Percentiles rank a stretch among this genome's conserved stretches.
phyloP scores from a whole-genome alignment of 1,139 yeast species.

The Candida pseudoviswanathii region DNA sequence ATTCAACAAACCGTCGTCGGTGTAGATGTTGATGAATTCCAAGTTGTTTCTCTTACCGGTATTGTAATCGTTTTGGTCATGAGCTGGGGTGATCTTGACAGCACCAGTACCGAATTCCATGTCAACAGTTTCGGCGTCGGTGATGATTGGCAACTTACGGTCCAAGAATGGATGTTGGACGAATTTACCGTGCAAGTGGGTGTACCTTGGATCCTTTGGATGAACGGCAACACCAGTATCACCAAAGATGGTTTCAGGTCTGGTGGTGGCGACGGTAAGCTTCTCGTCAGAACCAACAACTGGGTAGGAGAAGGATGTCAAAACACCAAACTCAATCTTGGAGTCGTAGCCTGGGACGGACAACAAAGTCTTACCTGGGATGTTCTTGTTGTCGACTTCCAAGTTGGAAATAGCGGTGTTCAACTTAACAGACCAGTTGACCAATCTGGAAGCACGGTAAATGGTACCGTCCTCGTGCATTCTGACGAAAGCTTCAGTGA shows the following conservation, averaged over 20 bases:
- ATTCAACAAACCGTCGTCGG: conserved; percentile 89
- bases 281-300: conserved; percentile 87
- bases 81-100: conserved; percentile 97
- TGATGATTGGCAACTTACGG: conserved; percentile 81
- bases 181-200: conserved; percentile 90
- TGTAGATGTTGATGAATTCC: conserved; percentile 85
- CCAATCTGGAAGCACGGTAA: conserved; percentile 90
- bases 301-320: conserved; percentile 90
- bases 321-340: conserved; percentile 92
- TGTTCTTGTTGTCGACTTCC: conserved; percentile 91
- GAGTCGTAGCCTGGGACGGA: conserved; percentile 89
- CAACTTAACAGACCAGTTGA: conserved; percentile 94
- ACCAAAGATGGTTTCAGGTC: conserved; percentile 98
- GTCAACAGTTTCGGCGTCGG: conserved; percentile 93
- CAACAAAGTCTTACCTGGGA: conserved; percentile 78
- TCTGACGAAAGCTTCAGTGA: conserved; percentile 86
- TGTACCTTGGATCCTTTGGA: conserved; percentile 91
- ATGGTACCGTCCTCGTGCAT: conserved; percentile 94
- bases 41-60: conserved; percentile 94
- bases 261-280: conserved; percentile 92
- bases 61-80: conserved; percentile 93
- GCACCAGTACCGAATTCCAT: conserved; percentile 99
- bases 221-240: conserved; percentile 98
- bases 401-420: conserved; percentile 95
- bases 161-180: conserved; percentile 89